phyloP scores from a whole-genome alignment of 73 alveolate genomes.

The Effrenium voratum region DNA sequence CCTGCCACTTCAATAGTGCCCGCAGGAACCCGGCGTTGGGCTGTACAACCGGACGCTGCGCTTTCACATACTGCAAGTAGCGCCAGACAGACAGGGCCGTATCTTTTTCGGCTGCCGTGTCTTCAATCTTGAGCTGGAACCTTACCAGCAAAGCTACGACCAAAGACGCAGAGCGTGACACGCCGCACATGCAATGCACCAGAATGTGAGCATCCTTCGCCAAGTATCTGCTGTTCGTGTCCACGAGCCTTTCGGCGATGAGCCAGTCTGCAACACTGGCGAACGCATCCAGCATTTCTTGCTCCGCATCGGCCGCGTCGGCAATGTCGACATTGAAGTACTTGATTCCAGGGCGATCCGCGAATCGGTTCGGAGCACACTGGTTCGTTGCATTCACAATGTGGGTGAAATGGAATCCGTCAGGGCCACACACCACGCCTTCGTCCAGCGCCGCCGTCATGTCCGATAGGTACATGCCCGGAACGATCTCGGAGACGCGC shows the following conservation, averaged over 20 bases:
- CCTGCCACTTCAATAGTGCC: not conserved
- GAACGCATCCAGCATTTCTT: not conserved
- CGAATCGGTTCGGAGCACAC: not conserved
- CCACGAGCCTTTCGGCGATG: not conserved
- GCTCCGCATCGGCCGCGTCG: not conserved
- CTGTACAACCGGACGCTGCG: not conserved
- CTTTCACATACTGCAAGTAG: not conserved
- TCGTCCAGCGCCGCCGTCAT: constrained; percentile 22
- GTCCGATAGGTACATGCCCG: not conserved
- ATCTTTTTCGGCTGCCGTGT: no score
- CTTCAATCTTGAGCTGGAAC: not conserved
- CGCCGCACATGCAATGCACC: constrained; percentile 22
- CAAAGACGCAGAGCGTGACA: not conserved
- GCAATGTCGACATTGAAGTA: not conserved
- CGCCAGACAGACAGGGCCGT: not conserved
- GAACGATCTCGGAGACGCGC: not conserved
- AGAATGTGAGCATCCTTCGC: not conserved
- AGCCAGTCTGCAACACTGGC: not conserved
- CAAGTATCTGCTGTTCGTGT: no score
- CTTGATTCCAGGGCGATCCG: not conserved
- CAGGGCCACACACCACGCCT: not conserved
- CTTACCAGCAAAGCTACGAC: not conserved
- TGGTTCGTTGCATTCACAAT: not conserved
- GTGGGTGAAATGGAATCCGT: not conserved
- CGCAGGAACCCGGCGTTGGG: constrained; percentile 27